A percentile compares a stretch with the other conserved stretches of the same genome.
These are phyloP conservation scores for Dipteronia dyeriana DNA, from an alignment of 345 rosid species.

Conservation along the genomic window DNA sequence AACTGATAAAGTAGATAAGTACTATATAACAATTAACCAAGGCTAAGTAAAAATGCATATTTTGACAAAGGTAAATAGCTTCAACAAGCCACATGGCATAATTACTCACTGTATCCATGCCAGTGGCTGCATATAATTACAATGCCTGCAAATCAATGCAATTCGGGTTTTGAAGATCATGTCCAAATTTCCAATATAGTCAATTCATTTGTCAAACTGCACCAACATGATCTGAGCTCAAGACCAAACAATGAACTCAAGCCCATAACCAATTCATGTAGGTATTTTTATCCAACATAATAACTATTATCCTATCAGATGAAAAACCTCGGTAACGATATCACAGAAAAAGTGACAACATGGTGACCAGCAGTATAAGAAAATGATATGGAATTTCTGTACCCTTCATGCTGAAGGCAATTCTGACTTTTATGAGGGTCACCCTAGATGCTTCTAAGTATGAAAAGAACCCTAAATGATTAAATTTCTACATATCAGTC, in stretches of 20 bases:
- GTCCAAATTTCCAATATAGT: background rate
- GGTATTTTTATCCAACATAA: background rate
- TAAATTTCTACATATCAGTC: background rate
- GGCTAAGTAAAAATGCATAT: background rate
- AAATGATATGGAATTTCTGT: too few species aligned
- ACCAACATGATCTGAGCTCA: background rate
- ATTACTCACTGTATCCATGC: background rate
- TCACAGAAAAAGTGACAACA: too few species aligned
- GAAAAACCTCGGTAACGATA: too few species aligned
- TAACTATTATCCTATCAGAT: background rate
- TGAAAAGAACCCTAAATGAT: background rate
- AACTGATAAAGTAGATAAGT: background rate
- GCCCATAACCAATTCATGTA: background rate
- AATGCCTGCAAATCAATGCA: background rate
- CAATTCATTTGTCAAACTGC: background rate
- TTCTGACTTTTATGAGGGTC: too few species aligned
- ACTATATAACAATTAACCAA: background rate
- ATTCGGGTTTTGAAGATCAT: background rate
- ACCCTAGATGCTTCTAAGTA: too few species aligned
- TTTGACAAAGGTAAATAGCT: background rate
- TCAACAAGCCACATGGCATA: background rate
- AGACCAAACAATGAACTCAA: background rate
- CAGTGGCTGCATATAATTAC: background rate
- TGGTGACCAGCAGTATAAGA: too few species aligned
- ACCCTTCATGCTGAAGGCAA: too few species aligned